phyloP scores from a whole-genome alignment of 768 basidiomycete species.

The Leccinum truebloodii region DNA sequence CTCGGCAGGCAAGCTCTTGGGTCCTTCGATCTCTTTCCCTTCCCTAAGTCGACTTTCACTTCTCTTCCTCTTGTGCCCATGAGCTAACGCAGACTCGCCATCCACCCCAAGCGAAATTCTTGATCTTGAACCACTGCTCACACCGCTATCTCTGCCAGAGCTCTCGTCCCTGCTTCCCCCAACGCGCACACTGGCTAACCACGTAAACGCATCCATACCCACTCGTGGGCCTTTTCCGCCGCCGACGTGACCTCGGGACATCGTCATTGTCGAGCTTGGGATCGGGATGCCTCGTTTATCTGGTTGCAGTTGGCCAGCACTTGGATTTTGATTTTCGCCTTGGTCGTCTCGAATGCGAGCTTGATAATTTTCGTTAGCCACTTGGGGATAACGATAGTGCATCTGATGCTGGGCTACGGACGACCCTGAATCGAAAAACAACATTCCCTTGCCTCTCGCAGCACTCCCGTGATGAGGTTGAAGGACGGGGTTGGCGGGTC shows the following conservation, averaged over 20 bases:
- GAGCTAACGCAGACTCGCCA: conserved; percentile 9
- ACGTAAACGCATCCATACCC: conserved; percentile 71
- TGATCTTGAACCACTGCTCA: conserved; percentile 45
- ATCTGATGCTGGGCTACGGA: conserved; percentile 22
- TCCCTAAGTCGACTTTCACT: conserved; percentile 46
- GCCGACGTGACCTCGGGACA: conserved; percentile 47
- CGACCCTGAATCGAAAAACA: conserved; percentile 38
- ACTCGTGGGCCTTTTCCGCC: conserved; percentile 54
- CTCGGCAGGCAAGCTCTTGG: conserved; percentile 73
- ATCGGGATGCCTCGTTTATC: conserved; percentile 24
- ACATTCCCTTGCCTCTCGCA: conserved; percentile 31
- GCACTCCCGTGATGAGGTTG: conserved; percentile 38
- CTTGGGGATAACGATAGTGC: conserved; percentile 38
- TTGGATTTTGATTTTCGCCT: conserved; percentile 10
- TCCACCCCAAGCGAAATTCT: conserved; percentile 32
- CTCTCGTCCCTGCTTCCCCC: conserved; percentile 55
- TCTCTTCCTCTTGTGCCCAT: conserved; percentile 36
- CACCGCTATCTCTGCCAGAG: conserved; percentile 52
- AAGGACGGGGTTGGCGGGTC: conserved; percentile 27
- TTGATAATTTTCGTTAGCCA: conserved; percentile 11
- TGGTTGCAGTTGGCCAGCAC: conserved; percentile 7
- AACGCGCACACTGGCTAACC: conserved; percentile 77
- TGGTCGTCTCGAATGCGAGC: conserved; percentile 17
- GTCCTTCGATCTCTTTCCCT: conserved; percentile 36
- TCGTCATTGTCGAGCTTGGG: conserved; percentile 38